Base-by-base conservation (phyloP, 2,329 filamentous ascomycete genomes). In the Penicillium thymicola region DNA sequence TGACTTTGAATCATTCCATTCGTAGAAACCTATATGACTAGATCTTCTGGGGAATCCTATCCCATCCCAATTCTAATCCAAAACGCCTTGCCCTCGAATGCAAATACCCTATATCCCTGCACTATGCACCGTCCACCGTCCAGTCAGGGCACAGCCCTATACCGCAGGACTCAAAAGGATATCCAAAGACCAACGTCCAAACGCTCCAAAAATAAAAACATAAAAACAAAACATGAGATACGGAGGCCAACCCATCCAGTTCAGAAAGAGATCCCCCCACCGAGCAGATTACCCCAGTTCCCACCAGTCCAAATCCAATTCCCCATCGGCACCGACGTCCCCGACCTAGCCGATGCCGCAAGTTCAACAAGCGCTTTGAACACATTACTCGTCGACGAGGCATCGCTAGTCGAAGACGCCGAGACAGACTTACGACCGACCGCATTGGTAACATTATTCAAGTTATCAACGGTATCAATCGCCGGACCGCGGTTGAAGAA, bases 401-500 rank as follows among this genome's bases (percentile, higher is more conserved):
- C 67, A 27, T 61, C 63, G 43, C 65, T 71, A 18, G 64, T 65
- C 23, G 64, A 52, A n/a, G 58, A 56, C 7, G 67, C 58, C 9
- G 73, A 59, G 9, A 71, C 59, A 49, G 62, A 59, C 14, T 63
- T 73, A 37, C 81, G 73, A 11, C 80, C 81, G 7, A 78, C 72
- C 1, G 78, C 67, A 28, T 70, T 65, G 7, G 70, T 72, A n/a
- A 84, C 77, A 5, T 76, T 75, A 70, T 93, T 93, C 67, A 91
- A 72, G 44, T 66, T 73, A 73, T 94, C 90, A 2, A 89, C 86
- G 0, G 86, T 86, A 7, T 80, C 78, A 53, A 94, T 84, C 32
- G 88, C 83, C 0, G 87, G 85, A 0, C 87, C 89, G 57, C 86
- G 80, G 70, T 90, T 87, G 72, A 87, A 92, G 72, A 91, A 93